Percentiles rank a stretch among this genome's conserved stretches.
phyloP scores from a whole-genome alignment of 441 rosid species.

The Pelargonium citronellum region DNA sequence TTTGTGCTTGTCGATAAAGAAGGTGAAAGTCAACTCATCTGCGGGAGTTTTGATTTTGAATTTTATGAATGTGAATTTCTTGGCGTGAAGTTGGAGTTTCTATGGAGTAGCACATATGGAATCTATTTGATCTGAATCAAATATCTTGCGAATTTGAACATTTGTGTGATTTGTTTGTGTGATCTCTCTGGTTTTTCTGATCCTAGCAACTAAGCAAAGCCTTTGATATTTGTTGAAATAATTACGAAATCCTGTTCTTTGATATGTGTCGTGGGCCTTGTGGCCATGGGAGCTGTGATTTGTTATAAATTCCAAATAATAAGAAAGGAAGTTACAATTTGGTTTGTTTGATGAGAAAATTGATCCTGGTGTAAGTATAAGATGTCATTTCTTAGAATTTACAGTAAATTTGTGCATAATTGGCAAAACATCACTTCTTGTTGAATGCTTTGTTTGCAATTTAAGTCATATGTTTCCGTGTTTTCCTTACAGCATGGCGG shows the following conservation, averaged over 20 bases:
- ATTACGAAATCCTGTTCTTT: not conserved
- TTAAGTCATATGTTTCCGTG: conserved; percentile 7
- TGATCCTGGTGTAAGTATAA: not conserved
- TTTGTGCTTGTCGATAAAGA: not conserved
- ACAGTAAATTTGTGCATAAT: not conserved
- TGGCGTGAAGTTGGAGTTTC: not conserved
- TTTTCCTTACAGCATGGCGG: conserved; percentile 49
- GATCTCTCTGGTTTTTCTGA: conserved; percentile 1
- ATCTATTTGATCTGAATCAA: not conserved
- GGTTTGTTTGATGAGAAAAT: conserved; percentile 3
- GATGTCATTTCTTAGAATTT: not conserved
- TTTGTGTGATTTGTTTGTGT: conserved; percentile 5
- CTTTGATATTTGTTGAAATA: not conserved
- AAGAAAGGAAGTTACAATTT: not conserved
- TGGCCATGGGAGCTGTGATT: conserved; percentile 5
- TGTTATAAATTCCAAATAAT: not conserved
- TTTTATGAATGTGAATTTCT: not conserved
- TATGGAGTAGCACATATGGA: not conserved
- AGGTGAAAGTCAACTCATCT: not conserved
- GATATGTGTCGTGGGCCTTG: not conserved
- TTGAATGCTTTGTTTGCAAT: not conserved
- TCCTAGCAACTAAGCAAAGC: not conserved
- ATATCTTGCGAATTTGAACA: not conserved
- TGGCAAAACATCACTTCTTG: not conserved
- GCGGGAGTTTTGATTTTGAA: not conserved